Percentiles rank a stretch among this genome's conserved stretches.
Conservation (phyloP, 148 eudicot species). For the Fagopyrum esculentum region DNA sequence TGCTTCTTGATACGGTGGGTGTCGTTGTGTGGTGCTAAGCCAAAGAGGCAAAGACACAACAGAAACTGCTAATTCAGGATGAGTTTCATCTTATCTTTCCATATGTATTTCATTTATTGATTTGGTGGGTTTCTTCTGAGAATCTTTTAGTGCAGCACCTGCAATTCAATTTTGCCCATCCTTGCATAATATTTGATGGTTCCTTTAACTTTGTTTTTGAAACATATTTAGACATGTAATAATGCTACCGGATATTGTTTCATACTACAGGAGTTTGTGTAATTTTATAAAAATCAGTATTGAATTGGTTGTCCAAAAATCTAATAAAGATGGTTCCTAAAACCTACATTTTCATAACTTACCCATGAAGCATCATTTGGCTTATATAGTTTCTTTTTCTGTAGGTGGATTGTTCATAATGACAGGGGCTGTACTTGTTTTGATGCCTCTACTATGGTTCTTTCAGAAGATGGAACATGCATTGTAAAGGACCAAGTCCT, state of each 20-base stretch:
- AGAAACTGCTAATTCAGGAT: too few relatives aligned
- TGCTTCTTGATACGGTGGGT: too few relatives aligned
- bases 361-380: neutral
- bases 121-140: neutral
- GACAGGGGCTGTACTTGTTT: constrained; percentile 99
- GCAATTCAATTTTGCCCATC: neutral
- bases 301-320: neutral
- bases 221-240: neutral
- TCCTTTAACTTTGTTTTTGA: neutral
- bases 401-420: constrained; percentile 91
- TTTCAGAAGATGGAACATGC: constrained; percentile 78
- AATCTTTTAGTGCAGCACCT: neutral
- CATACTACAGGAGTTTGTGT: neutral
- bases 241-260: neutral
- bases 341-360: neutral
- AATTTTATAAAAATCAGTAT: neutral
- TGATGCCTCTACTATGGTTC: constrained; percentile 83
- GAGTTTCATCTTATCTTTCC: too few relatives aligned
- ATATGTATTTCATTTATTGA: too few relatives aligned
- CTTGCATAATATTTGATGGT: neutral
- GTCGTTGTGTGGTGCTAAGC: too few relatives aligned
- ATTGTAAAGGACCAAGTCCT: constrained; percentile 18
- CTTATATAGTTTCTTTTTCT: constrained; percentile 2
- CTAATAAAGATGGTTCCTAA: neutral
- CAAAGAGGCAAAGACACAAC: too few relatives aligned